phyloP scores from a whole-genome alignment of 116 monocot species.

The Cymodocea nodosa region DNA sequence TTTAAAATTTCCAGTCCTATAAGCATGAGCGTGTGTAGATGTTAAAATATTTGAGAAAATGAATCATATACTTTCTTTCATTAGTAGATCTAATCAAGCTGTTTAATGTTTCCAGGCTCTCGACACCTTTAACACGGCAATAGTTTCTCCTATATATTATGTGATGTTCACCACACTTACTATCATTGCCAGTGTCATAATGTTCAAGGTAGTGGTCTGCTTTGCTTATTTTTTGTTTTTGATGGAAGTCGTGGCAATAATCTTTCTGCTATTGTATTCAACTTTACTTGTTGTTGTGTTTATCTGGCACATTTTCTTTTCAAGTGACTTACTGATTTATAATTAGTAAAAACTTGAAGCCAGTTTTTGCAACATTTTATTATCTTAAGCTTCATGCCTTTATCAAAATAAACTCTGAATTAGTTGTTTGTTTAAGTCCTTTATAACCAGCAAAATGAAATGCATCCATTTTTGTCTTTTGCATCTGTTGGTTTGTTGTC shows the following conservation, averaged over 20 bases:
- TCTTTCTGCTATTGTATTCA: constrained; percentile 1
- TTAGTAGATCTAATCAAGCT: neutral
- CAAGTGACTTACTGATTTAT: no score
- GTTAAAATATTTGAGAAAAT: neutral
- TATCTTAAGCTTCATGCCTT: no score
- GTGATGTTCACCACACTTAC: constrained; percentile 73
- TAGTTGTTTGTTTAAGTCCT: no score
- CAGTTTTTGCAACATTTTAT: no score
- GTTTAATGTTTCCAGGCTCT: constrained; percentile 37
- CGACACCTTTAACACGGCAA: constrained; percentile 66
- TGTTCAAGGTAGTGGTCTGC: constrained; percentile 57
- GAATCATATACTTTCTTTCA: neutral
- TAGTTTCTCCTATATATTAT: constrained; percentile 74
- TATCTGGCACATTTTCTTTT: no score
- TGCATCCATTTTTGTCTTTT: no score
- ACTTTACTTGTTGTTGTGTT: neutral
- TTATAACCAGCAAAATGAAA: no score
- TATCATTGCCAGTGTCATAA: constrained; percentile 62
- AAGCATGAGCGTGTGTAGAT: no score
- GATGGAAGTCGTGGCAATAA: neutral
- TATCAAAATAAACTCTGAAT: no score
- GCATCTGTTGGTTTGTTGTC: no score
- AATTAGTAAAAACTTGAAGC: no score
- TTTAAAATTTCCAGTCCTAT: no score
- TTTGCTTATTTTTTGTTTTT: neutral